Evolutionary conservation across 192 early-diverging fungal species (phyloP), one percentile per base, ranked within the genome.

Genomic region (Chytriomyces sp.): DNA sequence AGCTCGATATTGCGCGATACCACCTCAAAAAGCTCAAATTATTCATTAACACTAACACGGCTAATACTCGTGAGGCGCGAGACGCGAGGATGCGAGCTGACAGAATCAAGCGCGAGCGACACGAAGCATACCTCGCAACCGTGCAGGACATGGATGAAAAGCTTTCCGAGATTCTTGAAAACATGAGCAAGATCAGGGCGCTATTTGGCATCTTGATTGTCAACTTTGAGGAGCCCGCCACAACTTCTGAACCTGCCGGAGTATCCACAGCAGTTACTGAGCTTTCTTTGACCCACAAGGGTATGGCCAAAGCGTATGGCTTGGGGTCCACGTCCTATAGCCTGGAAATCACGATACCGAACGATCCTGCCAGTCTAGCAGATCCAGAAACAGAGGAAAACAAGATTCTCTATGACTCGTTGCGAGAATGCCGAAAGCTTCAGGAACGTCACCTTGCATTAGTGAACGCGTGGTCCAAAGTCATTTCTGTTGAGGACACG

Each of bases 401-500:
- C 65, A 68, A 68, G 28, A 52, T 68, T 37, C 34, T 68, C 4
- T 68, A 55, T 56, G 65, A 68, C 30, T 31, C 33, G 28, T 68
- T 68, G 52, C 65, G 65, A 10, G 65, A 68, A 34, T 68, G 14
- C 14, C 28, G 36, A 38, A 52, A 55, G 52, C 44, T 68, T 12
- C 36, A 22, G 1, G 65, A 30, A 7, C 28, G 52, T n/a, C 39
- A 33, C 26, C 19, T 68, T 22, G 65, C 12, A 34, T 28, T 55
- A 10, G 33, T 68, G 6, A 44, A 52, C 7, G 25, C 14, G 4
- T 68, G 65, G 49, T 14, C 30, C n/a, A n/a, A 53, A 19, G 33
- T 38, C 8, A 31, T 68, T 17, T 68, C 65, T 14, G 41, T 68
- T 25, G 65, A 68, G 22, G 65, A 68, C n/a, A 33, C 33, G 8